Conservation (phyloP, 140 eudicot genomes). For the Artemisia princeps region DNA sequence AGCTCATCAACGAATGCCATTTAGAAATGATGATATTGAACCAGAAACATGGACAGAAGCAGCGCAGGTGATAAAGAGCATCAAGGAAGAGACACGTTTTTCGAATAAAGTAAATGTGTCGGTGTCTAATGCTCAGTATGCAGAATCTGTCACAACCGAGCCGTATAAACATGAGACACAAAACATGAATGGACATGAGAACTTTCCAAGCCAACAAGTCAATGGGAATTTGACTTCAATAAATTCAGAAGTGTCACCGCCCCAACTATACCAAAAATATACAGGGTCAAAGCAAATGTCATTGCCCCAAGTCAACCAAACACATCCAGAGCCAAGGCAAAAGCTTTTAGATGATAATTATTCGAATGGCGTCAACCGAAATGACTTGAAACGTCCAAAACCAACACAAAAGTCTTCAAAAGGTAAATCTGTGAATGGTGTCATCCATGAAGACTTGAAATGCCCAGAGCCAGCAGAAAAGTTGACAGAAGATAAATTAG, state of each 20-base stretch:
- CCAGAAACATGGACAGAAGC: slow-evolving; percentile 30
- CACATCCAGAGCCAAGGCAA: not conserved
- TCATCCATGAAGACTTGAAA: slow-evolving; percentile 23
- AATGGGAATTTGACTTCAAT: slow-evolving; percentile 7
- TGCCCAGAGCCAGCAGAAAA: slow-evolving; percentile 10
- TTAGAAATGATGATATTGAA: not conserved
- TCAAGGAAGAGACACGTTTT: not conserved
- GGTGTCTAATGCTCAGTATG: slow-evolving; percentile 23
- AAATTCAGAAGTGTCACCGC: slow-evolving; percentile 14
- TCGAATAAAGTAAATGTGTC: slow-evolving; percentile 5
- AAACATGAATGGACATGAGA: slow-evolving; percentile 2
- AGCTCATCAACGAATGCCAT: slow-evolving; percentile 17
- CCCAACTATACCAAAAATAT: slow-evolving; percentile 10
- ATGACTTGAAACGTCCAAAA: slow-evolving; percentile 16
- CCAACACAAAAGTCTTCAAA: slow-evolving; percentile 16
- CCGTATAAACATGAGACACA: slow-evolving; percentile 1
- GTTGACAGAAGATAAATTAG: slow-evolving; percentile 10
- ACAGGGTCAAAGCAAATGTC: slow-evolving; percentile 6
- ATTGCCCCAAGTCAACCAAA: slow-evolving; percentile 2
- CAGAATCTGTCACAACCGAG: slow-evolving; percentile 18
- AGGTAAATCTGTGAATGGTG: slow-evolving; percentile 15
- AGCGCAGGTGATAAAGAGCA: slow-evolving; percentile 15
- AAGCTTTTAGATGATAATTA: slow-evolving; percentile 10
- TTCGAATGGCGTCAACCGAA: slow-evolving; percentile 20
- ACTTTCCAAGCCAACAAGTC: slow-evolving; percentile 7